phyloP scores from a whole-genome alignment of 2,329 filamentous ascomycete genomes.

The Incumbomyces lentus region DNA sequence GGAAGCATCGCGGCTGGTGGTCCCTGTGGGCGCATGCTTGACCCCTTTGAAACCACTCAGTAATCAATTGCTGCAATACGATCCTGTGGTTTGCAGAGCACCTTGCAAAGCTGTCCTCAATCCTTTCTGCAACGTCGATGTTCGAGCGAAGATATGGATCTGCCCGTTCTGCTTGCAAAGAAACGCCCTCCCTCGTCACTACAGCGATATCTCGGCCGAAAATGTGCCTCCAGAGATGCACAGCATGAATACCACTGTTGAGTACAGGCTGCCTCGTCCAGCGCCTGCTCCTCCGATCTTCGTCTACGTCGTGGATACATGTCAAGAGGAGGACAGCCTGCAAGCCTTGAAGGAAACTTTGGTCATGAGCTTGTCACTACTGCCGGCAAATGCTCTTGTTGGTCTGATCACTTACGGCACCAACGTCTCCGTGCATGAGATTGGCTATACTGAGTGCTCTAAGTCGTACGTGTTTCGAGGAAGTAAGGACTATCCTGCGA shows the following conservation, averaged over 20 bases:
- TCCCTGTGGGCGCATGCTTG: conserved; percentile 91
- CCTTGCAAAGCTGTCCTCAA: conserved; percentile 94
- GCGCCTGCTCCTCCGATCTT: conserved; percentile 58
- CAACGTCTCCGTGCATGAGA: conserved; percentile 89
- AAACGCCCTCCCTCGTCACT: conserved; percentile 55
- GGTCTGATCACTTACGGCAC: conserved; percentile 66
- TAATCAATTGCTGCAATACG: conserved; percentile 81
- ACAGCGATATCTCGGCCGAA: conserved; percentile 59
- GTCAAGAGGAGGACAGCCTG: conserved; percentile 57
- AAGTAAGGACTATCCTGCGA: conserved; percentile 94
- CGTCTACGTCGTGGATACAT: conserved; percentile 58
- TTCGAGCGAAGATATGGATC: conserved; percentile 57
- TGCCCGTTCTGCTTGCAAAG: conserved; percentile 59
- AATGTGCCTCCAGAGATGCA: conserved; percentile 57
- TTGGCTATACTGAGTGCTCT: conserved; percentile 94
- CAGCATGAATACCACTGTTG: conserved; percentile 54
- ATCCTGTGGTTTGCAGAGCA: conserved; percentile 92
- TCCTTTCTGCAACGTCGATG: conserved; percentile 73
- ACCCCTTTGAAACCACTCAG: conserved; percentile 95
- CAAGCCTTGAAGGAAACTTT: conserved; percentile 58
- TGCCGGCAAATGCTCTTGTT: conserved; percentile 54
- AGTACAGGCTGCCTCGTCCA: conserved; percentile 53
- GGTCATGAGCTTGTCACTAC: conserved; percentile 54
- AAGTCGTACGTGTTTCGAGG: conserved; percentile 98
- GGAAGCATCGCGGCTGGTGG: conserved; percentile 90